A percentile compares a stretch with the other conserved stretches of the same genome.
phyloP scores from a whole-genome alignment of 352 stramenopile genomes.

The Phytophthora ohioensis region DNA sequence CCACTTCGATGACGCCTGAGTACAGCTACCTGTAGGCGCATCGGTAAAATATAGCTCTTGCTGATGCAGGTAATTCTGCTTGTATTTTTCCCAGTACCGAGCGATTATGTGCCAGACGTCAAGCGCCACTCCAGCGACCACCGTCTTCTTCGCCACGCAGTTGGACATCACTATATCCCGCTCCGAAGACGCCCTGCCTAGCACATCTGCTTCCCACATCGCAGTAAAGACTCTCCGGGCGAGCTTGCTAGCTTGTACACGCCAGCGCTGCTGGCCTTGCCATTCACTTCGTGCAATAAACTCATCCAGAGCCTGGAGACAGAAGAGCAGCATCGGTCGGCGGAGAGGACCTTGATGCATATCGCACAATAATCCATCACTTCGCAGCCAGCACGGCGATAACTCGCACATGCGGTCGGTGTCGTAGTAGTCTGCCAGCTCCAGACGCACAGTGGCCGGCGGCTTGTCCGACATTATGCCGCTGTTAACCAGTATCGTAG shows the following conservation, averaged over 20 bases:
- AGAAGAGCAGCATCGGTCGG: constrained; percentile 79
- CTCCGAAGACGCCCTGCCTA: constrained; percentile 17
- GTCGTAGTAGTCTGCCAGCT: constrained; percentile 79
- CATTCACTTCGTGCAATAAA: constrained; percentile 60
- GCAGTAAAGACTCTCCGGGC: constrained; percentile 62
- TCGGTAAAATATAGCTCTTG: constrained; percentile 69
- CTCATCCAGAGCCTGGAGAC: constrained; percentile 76
- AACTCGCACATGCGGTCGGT: constrained; percentile 69
- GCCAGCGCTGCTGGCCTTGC: constrained; percentile 44
- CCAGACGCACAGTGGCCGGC: constrained; percentile 15
- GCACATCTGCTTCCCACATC: constrained; percentile 61
- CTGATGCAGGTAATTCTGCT: constrained; percentile 72
- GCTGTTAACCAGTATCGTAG: constrained; percentile 50
- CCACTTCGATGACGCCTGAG: constrained; percentile 42
- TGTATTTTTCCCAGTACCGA: constrained; percentile 68
- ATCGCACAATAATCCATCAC: constrained; percentile 45
- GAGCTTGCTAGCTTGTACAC: constrained; percentile 58
- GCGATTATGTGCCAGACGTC: constrained; percentile 72
- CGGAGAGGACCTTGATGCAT: constrained; percentile 47
- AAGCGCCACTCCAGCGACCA: constrained; percentile 51
- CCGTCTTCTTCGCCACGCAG: constrained; percentile 45
- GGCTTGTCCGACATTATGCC: constrained; percentile 32
- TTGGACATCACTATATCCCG: constrained; percentile 53
- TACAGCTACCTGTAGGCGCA: constrained; percentile 1
- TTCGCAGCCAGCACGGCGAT: constrained; percentile 66